Base-by-base conservation (phyloP, 2,329 filamentous ascomycete genomes). In the Gaeumannomyces tritici region DNA sequence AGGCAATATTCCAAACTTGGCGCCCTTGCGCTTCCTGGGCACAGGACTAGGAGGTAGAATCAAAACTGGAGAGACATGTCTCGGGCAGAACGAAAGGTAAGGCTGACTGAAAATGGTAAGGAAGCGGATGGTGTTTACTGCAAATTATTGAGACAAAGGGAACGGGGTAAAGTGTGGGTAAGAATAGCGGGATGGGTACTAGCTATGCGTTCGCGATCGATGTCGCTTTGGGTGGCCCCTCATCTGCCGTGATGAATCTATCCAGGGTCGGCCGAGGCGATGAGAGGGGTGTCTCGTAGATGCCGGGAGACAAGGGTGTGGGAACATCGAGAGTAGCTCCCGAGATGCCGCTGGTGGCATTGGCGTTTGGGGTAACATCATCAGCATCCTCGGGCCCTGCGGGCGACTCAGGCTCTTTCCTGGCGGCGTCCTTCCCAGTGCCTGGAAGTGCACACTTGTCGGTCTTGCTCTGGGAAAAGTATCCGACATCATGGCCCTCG, bases 241-340 rank as follows among this genome's bases (percentile, higher is more conserved):
- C 60, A 13, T 63, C 62, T 8, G 62, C 62, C 18, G 62, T 63
- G 33, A 63, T 55, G 55, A 63, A 63, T 29, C 55, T 63, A 33
- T 63, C 62, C 31, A 63, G 55, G 12, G 29, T 59, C 27, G 62
- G 62, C 33, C 60, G 60, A 27, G 60, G 60, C 6, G 60, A 61
- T 11, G 60, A 47, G 24, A 61, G 55, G 9, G 60, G 60, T n/a
- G 60, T 61, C 26, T 61, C 54, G 27, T 42, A 61, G 24, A 61
- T 29, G 9, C 21, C 60, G n/a, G 55, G 55, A 26, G 60, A 61
- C 29, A 35, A 33, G 15, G 55, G 60, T 26, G 29, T 55, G 15
- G 33, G 26, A 33, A 21, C 60, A 18, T 61, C 60, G 21, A 55
- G 29, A 21, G n/a, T 21, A n/a, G 21, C 28, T 13, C 42, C 42